These are phyloP conservation scores for Hyphopichia burtonii DNA, from an alignment of 1,139 yeast species.

Conservation along the genomic window DNA sequence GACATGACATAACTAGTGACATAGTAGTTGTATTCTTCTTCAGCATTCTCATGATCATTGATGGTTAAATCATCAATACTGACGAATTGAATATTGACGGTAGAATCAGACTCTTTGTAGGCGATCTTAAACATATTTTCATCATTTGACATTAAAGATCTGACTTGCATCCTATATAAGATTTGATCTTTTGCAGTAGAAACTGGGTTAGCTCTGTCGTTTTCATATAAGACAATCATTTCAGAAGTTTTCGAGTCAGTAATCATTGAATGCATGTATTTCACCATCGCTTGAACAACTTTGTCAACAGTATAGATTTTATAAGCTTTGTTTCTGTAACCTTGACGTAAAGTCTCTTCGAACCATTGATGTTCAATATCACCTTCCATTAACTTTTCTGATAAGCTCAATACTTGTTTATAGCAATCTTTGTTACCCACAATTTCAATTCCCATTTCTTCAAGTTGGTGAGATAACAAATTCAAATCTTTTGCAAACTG, in stretches of 20 bases:
- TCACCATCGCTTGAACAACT: constrained; percentile 84
- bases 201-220: constrained; percentile 62
- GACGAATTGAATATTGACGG: constrained; percentile 77
- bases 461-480: constrained; percentile 75
- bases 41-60: constrained; percentile 70
- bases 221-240: constrained; percentile 75
- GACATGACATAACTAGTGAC: constrained; percentile 91
- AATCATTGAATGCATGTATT: constrained; percentile 79
- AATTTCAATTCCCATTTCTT: constrained; percentile 75
- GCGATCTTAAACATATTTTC: constrained; percentile 92
- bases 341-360: constrained; percentile 94
- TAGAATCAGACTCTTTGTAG: constrained; percentile 52
- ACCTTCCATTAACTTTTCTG: constrained; percentile 82
- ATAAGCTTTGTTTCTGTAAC: constrained; percentile 90
- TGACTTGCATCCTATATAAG: constrained; percentile 82
- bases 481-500: constrained; percentile 89
- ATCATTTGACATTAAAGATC: constrained; percentile 75
- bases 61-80: constrained; percentile 86
- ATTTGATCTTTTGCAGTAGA: constrained; percentile 87
- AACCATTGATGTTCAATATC: constrained; percentile 93
- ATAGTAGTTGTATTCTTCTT: constrained; percentile 89
- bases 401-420: constrained; percentile 66
- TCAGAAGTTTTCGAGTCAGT: constrained; percentile 84
- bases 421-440: constrained; percentile 70
- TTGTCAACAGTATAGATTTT: constrained; percentile 91